Evolutionary conservation across 2,329 filamentous ascomycete genomes (phyloP).

Genomic region (Ophiocordyceps sinensis): DNA sequence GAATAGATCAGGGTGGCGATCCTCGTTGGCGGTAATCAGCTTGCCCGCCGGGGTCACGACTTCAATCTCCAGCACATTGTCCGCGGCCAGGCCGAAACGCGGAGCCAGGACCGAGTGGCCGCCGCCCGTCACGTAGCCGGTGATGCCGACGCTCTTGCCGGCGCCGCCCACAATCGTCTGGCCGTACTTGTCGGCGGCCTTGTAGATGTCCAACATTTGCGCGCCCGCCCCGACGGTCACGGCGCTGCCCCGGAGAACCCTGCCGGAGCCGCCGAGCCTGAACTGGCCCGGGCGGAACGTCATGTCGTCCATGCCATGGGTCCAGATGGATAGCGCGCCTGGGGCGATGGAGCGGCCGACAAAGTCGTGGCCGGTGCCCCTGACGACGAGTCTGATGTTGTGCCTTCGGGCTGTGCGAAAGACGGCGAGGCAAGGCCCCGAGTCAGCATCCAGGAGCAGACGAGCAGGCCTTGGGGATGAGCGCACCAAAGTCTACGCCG

Average conservation of each 20-base stretch:
- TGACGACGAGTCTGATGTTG: slow-evolving; percentile 26
- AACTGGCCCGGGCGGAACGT: slow-evolving; percentile 24
- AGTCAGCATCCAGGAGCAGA: neutral
- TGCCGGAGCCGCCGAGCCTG: slow-evolving; percentile 23
- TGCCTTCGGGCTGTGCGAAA: slow-evolving; percentile 19
- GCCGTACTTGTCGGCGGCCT: slow-evolving; percentile 25
- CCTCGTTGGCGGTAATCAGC: slow-evolving; percentile 34
- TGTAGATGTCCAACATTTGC: slow-evolving; percentile 33
- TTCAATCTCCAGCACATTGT: slow-evolving; percentile 45
- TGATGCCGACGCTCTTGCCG: slow-evolving; percentile 40
- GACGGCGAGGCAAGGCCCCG: too few species aligned
- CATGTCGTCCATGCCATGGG: slow-evolving; percentile 28
- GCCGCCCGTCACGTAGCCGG: slow-evolving; percentile 46
- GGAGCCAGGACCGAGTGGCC: slow-evolving; percentile 42
- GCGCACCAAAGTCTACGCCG: slow-evolving; percentile 27
- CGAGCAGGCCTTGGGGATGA: slow-evolving; percentile 6
- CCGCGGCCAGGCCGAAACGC: slow-evolving; percentile 43
- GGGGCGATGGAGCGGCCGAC: slow-evolving; percentile 30
- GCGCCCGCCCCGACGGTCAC: slow-evolving; percentile 39
- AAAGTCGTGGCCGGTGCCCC: slow-evolving; percentile 27
- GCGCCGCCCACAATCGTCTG: slow-evolving; percentile 40
- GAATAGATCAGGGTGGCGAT: slow-evolving; percentile 41
- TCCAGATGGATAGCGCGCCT: slow-evolving; percentile 40
- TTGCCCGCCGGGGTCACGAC: slow-evolving; percentile 38
- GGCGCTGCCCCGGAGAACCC: slow-evolving; percentile 28